Evolutionary conservation across 192 early-diverging fungal genomes (phyloP).

Genomic region (Podila minutissima): DNA sequence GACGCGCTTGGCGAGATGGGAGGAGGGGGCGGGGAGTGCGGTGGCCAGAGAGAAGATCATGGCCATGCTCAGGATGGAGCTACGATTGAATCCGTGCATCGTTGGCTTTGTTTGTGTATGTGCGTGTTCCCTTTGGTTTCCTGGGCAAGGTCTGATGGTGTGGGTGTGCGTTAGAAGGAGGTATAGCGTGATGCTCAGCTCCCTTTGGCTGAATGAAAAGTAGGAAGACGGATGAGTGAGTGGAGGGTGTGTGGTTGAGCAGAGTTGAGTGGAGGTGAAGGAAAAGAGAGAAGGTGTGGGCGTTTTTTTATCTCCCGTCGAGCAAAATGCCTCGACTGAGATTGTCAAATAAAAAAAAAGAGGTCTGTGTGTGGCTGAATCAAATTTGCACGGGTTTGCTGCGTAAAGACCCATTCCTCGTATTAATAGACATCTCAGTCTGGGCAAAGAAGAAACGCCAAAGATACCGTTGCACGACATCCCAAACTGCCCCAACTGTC

Average conservation of each 20-base stretch:
- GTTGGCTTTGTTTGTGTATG: too few species aligned
- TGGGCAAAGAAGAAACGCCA: too few species aligned
- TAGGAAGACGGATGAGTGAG: neutral
- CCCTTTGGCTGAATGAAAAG: neutral
- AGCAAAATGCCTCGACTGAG: neutral
- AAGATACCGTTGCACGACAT: too few species aligned
- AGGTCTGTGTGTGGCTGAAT: too few species aligned
- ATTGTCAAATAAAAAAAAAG: too few species aligned
- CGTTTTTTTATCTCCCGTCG: slow-evolving; percentile 5
- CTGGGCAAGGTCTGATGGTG: neutral
- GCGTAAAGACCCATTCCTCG: too few species aligned
- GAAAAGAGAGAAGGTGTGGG: neutral
- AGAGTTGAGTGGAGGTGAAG: neutral
- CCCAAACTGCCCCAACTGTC: too few species aligned
- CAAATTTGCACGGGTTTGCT: too few species aligned
- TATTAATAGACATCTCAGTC: too few species aligned
- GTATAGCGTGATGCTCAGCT: neutral
- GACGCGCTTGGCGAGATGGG: slow-evolving; percentile 18
- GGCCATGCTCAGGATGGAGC: neutral
- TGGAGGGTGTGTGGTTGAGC: neutral
- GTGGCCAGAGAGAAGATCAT: neutral
- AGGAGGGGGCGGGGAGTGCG: slow-evolving; percentile 14
- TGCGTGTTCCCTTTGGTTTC: neutral
- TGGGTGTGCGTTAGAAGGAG: neutral
- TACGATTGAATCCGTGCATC: neutral